phyloP scores from a whole-genome alignment of 169 alveolate species.

The Theileria parva region DNA sequence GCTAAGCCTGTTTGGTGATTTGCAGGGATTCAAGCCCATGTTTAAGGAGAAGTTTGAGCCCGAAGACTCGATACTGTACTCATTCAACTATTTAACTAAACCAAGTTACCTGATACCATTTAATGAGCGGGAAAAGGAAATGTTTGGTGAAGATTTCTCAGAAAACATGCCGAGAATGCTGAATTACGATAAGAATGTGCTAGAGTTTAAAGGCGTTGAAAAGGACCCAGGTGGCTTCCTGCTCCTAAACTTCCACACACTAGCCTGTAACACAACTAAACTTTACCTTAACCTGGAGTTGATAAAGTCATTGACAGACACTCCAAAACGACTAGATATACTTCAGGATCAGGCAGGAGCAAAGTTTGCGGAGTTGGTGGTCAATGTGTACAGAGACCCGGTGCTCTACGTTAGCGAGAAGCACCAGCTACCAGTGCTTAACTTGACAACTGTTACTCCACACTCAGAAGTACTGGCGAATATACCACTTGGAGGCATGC shows the following conservation, averaged over 20 bases:
- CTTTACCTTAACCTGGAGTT: background rate
- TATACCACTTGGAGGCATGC: background rate
- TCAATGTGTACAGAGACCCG: slow-evolving; percentile 15
- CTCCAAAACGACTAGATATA: background rate
- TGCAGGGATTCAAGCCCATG: slow-evolving; percentile 7
- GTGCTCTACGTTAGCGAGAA: background rate
- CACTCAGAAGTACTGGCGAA: slow-evolving; percentile 4
- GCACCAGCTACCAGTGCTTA: background rate
- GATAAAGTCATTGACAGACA: background rate
- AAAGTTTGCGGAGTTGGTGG: background rate
- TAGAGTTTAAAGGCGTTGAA: background rate
- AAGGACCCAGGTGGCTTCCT: background rate
- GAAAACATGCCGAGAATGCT: background rate
- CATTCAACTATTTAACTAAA: slow-evolving; percentile 1
- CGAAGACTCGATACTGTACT: slow-evolving; percentile 2
- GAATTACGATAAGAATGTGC: background rate
- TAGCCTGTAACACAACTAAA: background rate
- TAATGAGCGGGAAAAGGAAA: background rate
- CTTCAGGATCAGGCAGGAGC: background rate
- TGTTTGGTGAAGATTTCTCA: background rate
- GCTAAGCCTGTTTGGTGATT: background rate
- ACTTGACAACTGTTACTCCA: background rate
- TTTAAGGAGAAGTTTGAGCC: background rate
- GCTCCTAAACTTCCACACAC: background rate
- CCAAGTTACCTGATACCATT: background rate